Conservation (phyloP, 106 monocot genomes). For the Dendrobium catenatum region DNA sequence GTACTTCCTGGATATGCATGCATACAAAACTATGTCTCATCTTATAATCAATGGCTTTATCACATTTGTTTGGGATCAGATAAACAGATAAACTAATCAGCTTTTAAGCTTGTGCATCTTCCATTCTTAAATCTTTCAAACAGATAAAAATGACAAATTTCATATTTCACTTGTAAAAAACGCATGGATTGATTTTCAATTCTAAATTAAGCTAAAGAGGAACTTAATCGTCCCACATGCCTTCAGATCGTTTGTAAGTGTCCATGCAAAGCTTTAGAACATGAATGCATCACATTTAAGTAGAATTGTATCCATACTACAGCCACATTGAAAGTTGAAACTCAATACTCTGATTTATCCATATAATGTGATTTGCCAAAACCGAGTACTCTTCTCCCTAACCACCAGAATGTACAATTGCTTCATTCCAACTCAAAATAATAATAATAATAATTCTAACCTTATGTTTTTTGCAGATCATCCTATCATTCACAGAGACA, state of each 20-base stretch:
- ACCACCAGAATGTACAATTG: background rate
- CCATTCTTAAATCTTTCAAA: background rate
- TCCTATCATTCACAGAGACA: slow-evolving; percentile 77
- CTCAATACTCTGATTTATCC: background rate
- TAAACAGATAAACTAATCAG: background rate
- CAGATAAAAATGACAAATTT: background rate
- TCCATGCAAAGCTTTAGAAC: background rate
- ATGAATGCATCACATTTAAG: background rate
- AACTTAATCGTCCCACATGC: background rate
- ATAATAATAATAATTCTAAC: background rate
- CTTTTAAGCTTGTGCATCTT: background rate
- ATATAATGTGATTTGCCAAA: background rate
- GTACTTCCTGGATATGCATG: too few relatives aligned
- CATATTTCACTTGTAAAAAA: background rate
- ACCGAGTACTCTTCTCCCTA: background rate
- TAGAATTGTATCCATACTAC: background rate
- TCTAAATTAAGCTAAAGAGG: background rate
- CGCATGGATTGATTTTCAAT: too few relatives aligned
- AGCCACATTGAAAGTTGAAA: background rate
- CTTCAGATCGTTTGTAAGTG: background rate
- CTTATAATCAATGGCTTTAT: too few relatives aligned
- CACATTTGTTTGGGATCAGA: too few relatives aligned
- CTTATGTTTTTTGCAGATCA: slow-evolving; percentile 30
- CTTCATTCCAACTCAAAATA: background rate
- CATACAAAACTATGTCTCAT: too few relatives aligned